Conservation (phyloP, 2,329 filamentous ascomycete genomes). For the Arthrobotrys megalospora region DNA sequence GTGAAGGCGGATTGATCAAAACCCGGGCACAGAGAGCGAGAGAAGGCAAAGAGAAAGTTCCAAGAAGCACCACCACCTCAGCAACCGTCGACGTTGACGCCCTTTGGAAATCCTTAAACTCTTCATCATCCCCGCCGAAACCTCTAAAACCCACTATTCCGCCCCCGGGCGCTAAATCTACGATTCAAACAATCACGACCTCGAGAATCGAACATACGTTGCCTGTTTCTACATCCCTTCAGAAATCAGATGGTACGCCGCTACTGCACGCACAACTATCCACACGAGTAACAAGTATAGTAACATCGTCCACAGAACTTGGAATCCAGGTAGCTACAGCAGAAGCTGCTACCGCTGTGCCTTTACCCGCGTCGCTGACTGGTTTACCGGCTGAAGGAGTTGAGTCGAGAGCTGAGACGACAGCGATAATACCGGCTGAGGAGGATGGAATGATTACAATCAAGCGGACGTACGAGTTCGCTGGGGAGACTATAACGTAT, state of each 20-base stretch:
- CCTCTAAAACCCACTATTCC: constrained; percentile 26
- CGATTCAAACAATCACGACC: constrained; percentile 62
- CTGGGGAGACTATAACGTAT: constrained; percentile 77
- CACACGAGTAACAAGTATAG: constrained; percentile 59
- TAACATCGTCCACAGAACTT: constrained; percentile 58
- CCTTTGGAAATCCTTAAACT: constrained; percentile 74
- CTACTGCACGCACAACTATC: constrained; percentile 47
- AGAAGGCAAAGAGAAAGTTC: constrained; percentile 75
- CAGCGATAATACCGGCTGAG: constrained; percentile 40
- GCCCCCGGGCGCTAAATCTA: constrained; percentile 30
- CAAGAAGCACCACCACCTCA: constrained; percentile 72
- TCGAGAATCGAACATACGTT: constrained; percentile 38
- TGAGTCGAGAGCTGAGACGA: constrained; percentile 49
- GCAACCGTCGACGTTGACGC: constrained; percentile 81
- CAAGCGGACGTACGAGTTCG: constrained; percentile 81
- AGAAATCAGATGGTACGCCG: constrained; percentile 58
- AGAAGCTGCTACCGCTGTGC: constrained; percentile 47
- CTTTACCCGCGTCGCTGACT: constrained; percentile 19
- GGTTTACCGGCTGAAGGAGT: constrained; percentile 43
- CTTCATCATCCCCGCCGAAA: constrained; percentile 66
- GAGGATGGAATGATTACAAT: constrained; percentile 72
- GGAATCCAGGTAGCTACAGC: constrained; percentile 47
- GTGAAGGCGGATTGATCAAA: constrained; percentile 76
- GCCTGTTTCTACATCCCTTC: constrained; percentile 11
- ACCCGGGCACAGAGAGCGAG: constrained; percentile 79